phyloP scores from a whole-genome alignment of 2,329 filamentous ascomycete species.

The Fonsecaea monophora region DNA sequence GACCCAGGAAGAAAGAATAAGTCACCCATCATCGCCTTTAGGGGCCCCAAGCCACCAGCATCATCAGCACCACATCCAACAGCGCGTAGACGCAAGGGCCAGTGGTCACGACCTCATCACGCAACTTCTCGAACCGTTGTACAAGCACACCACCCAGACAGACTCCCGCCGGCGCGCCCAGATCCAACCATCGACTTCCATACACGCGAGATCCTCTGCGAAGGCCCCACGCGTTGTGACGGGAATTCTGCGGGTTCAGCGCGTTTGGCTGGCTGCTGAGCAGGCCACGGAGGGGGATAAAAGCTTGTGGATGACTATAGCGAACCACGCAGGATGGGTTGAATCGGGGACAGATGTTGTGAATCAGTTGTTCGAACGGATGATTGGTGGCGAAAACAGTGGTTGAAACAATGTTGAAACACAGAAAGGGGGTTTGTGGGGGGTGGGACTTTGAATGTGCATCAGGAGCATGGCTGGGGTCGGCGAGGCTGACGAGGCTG shows the following conservation, averaged over 20 bases:
- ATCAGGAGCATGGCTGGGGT: background rate
- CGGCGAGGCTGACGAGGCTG: background rate
- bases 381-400: slow-evolving; percentile 16
- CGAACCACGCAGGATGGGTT: background rate
- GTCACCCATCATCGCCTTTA: background rate
- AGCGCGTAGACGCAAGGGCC: slow-evolving; percentile 6
- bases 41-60: background rate
- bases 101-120: slow-evolving; percentile 18
- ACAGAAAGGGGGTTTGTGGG: slow-evolving; percentile 9
- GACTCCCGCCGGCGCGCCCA: background rate
- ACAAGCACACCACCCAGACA: background rate
- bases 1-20: background rate
- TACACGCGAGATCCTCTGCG: background rate
- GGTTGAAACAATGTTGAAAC: slow-evolving; percentile 27
- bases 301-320: background rate
- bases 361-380: background rate
- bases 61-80: background rate
- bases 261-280: slow-evolving; percentile 11
- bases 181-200: slow-evolving; percentile 1
- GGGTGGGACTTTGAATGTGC: background rate
- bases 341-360: background rate
- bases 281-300: background rate
- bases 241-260: background rate
- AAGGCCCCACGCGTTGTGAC: background rate
- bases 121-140: slow-evolving; percentile 2